phyloP scores from a whole-genome alignment of 139 green algal species.

The Ettlia oleoabundans region DNA sequence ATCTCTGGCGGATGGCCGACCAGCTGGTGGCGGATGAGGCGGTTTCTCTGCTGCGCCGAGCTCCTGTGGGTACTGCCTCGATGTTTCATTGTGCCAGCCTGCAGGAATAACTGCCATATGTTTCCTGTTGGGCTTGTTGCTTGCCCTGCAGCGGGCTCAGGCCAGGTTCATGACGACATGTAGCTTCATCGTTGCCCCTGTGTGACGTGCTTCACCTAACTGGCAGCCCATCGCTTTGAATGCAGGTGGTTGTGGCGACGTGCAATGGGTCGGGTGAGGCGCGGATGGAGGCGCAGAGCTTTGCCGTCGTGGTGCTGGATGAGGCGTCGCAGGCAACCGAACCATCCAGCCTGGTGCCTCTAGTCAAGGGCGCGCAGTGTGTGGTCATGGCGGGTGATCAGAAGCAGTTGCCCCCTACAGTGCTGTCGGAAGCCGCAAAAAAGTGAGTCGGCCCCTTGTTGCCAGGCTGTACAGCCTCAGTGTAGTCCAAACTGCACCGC shows the following conservation, averaged over 20 bases:
- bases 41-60: slow-evolving; percentile 42
- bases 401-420: slow-evolving; percentile 24
- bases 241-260: slow-evolving; percentile 73
- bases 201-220: too few species aligned
- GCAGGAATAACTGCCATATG: too few species aligned
- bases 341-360: slow-evolving; percentile 82
- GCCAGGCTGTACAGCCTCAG: background rate
- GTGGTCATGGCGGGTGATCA: slow-evolving; percentile 93
- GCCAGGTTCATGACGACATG: too few species aligned
- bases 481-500: background rate
- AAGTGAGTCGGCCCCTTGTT: background rate
- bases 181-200: too few species aligned
- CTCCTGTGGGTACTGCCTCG: slow-evolving; percentile 68
- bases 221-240: too few species aligned
- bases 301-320: slow-evolving; percentile 90
- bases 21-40: slow-evolving; percentile 37
- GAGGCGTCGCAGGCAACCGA: slow-evolving; percentile 95
- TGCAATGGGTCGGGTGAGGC: slow-evolving; percentile 68
- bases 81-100: too few species aligned
- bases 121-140: too few species aligned
- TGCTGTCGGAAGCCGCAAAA: slow-evolving; percentile 14
- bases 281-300: slow-evolving; percentile 48
- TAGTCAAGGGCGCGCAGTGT: slow-evolving; percentile 78
- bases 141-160: too few species aligned
- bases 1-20: slow-evolving; percentile 41